These are phyloP conservation scores for Arthroderma sp. DNA, from an alignment of 2,329 filamentous ascomycete species.

Conservation along the genomic window DNA sequence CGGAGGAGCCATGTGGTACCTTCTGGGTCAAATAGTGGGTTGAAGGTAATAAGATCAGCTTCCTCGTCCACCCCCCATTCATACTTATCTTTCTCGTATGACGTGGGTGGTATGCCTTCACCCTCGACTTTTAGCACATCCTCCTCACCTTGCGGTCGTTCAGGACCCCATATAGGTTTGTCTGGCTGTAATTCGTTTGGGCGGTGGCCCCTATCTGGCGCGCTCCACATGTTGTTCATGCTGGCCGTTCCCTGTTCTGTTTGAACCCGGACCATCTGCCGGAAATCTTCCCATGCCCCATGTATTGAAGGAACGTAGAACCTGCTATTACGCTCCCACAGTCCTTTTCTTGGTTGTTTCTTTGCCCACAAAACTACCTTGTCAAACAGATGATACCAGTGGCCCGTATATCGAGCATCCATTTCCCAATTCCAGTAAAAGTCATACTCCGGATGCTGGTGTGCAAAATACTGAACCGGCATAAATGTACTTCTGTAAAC, in stretches of 20 bases:
- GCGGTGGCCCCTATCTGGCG: slow-evolving; percentile 18
- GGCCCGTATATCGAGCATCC: slow-evolving; percentile 79
- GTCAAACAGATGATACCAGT: slow-evolving; percentile 64
- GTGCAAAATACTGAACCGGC: slow-evolving; percentile 87
- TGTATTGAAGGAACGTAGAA: slow-evolving; percentile 69
- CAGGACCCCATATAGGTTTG: slow-evolving; percentile 71
- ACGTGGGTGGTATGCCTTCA: slow-evolving; percentile 59
- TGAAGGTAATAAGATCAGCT: slow-evolving; percentile 82
- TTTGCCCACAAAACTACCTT: slow-evolving; percentile 57
- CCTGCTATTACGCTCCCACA: slow-evolving; percentile 67
- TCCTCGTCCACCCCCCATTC: slow-evolving; percentile 81
- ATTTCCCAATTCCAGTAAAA: slow-evolving; percentile 95
- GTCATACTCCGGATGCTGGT: slow-evolving; percentile 77
- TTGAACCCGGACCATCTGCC: slow-evolving; percentile 61
- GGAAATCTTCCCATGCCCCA: slow-evolving; percentile 68
- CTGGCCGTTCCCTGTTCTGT: slow-evolving; percentile 55
- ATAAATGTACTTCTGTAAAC: slow-evolving; percentile 88
- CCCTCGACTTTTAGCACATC: slow-evolving; percentile 62
- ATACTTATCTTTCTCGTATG: slow-evolving; percentile 67
- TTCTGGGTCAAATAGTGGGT: slow-evolving; percentile 81
- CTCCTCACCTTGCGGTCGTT: slow-evolving; percentile 50
- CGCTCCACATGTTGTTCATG: slow-evolving; percentile 55
- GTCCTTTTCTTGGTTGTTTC: slow-evolving; percentile 60
- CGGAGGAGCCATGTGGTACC: slow-evolving; percentile 71
- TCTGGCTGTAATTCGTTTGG: slow-evolving; percentile 29